phyloP scores from a whole-genome alignment of 495 filamentous ascomycete genomes.

The Tirmania nivea region DNA sequence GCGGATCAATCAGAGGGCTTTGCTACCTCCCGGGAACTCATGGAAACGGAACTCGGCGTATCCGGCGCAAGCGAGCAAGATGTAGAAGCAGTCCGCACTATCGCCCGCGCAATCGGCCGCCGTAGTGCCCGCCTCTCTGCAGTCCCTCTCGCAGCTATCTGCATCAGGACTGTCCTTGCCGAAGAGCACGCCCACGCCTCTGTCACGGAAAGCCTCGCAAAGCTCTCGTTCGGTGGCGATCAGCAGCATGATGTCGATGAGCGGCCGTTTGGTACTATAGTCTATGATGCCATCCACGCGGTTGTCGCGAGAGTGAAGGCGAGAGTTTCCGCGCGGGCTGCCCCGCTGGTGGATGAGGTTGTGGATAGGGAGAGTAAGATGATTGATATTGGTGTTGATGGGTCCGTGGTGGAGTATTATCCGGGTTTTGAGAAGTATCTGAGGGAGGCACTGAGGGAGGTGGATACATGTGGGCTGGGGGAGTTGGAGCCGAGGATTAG shows the following conservation, averaged over 20 bases:
- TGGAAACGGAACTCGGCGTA: conserved; percentile 54
- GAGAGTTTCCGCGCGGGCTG: neutral
- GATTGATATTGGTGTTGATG: conserved; percentile 79
- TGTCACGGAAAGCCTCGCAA: neutral
- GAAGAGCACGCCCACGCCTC: neutral
- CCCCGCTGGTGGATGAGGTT: conserved; percentile 8
- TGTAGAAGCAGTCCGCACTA: conserved; percentile 54
- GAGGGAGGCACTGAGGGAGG: conserved; percentile 45
- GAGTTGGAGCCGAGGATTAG: conserved; percentile 53
- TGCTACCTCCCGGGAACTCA: conserved; percentile 43
- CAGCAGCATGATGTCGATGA: neutral
- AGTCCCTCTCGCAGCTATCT: conserved; percentile 61
- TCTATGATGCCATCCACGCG: neutral
- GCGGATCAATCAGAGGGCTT: conserved; percentile 46
- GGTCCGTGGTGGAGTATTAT: conserved; percentile 77
- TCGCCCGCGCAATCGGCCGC: conserved; percentile 65
- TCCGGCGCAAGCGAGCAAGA: conserved; percentile 43
- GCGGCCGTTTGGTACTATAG: neutral
- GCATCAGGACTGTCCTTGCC: conserved; percentile 40
- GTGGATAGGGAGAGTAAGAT: conserved; percentile 18
- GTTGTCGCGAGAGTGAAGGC: neutral
- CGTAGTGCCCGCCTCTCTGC: conserved; percentile 78
- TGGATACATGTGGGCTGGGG: conserved; percentile 45
- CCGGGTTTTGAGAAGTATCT: conserved; percentile 66
- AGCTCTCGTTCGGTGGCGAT: neutral